These are phyloP conservation scores for Leccinum pachyderme DNA, from an alignment of 1,284 basidiomycete species.

Conservation along the genomic window DNA sequence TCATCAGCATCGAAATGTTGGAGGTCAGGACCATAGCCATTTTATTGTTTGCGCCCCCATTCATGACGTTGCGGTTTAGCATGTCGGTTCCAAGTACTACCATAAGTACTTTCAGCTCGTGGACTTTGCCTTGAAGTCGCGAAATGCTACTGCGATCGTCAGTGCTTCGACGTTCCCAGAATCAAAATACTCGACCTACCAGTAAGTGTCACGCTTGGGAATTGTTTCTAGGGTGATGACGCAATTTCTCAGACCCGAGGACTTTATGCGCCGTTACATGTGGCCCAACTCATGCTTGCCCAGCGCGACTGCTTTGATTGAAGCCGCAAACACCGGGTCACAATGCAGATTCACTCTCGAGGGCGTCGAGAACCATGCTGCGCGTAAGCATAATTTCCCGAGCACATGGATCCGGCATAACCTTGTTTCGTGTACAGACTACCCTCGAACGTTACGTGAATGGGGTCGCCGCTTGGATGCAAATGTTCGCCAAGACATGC, in stretches of 20 bases:
- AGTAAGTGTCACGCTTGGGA: constrained; percentile 43
- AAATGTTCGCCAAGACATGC: constrained; percentile 56
- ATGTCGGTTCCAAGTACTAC: constrained; percentile 71
- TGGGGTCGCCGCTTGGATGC: constrained; percentile 76
- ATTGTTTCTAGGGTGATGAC: constrained; percentile 8
- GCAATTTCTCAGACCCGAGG: constrained; percentile 57
- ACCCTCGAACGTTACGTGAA: constrained; percentile 86
- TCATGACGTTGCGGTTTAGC: constrained; percentile 36
- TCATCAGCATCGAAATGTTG: constrained; percentile 90
- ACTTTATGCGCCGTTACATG: constrained; percentile 90
- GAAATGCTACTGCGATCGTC: constrained; percentile 68
- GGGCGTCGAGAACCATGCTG: constrained; percentile 83
- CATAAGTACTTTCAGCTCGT: constrained; percentile 79
- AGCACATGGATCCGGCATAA: constrained; percentile 7
- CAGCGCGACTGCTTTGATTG: constrained; percentile 72
- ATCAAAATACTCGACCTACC: constrained; percentile 63
- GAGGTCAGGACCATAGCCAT: constrained; percentile 50
- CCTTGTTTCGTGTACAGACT: constrained; percentile 48
- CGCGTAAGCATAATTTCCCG: constrained; percentile 47
- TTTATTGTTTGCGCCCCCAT: not conserved
- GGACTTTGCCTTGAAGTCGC: constrained; percentile 75
- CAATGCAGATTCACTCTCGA: constrained; percentile 80
- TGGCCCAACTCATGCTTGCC: constrained; percentile 91
- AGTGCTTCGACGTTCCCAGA: constrained; percentile 87
- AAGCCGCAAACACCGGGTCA: constrained; percentile 62